Evolutionary conservation across 2,329 filamentous ascomycete genomes (phyloP).

Genomic region (Geosmithia flava): DNA sequence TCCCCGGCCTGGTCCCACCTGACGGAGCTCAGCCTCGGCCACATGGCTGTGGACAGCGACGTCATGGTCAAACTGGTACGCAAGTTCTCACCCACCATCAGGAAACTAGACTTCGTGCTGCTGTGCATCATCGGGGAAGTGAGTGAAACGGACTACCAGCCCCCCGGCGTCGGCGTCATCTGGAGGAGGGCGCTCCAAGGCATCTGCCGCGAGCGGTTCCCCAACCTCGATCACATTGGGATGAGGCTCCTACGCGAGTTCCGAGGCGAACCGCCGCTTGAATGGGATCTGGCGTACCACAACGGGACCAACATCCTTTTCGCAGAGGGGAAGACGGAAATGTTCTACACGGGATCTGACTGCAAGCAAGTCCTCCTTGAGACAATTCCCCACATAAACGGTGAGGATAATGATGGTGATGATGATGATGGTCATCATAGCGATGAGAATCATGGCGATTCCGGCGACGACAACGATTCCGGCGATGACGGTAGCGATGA

Average conservation of each 20-base stretch:
- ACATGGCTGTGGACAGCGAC: constrained; percentile 13
- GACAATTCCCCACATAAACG: not conserved
- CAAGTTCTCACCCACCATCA: constrained; percentile 31
- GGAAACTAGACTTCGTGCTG: constrained; percentile 23
- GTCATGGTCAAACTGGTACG: constrained; percentile 22
- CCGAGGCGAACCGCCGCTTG: not conserved
- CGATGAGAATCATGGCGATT: no score
- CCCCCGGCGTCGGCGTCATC: constrained; percentile 3
- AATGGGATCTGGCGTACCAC: no score
- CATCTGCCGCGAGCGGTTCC: constrained; percentile 15
- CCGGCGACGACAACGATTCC: no score
- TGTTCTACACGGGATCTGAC: constrained; percentile 1
- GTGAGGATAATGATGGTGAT: not conserved
- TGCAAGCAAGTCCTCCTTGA: not conserved
- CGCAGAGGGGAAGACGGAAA: not conserved
- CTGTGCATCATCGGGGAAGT: not conserved
- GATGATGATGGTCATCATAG: no score
- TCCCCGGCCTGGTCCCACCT: constrained; percentile 19
- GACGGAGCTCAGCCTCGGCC: constrained; percentile 30
- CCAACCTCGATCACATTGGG: constrained; percentile 20
- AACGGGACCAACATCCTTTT: not conserved
- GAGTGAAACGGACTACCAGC: not conserved
- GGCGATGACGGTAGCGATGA: no score
- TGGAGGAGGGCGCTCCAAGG: constrained; percentile 25
- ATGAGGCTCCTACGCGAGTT: constrained; percentile 11